These are phyloP conservation scores for rapeseed (Brassica napus) DNA, from an alignment of 345 rosid genomes.

Conservation along the genomic window Da-Ae NC_063447.1:41155001-41155500, in stretches of 20 bases:
- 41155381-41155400: conserved; percentile 47
- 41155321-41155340: conserved; percentile 44
- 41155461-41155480: conserved; percentile 36
- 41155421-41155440: conserved; percentile 37
- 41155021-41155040: conserved; percentile 78
- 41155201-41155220: conserved; percentile 3
- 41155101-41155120: background rate
- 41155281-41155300: conserved; percentile 61
- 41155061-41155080: background rate
- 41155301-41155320: conserved; percentile 53
- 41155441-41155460: conserved; percentile 39
- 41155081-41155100: background rate
- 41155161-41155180: background rate
- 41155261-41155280: conserved; percentile 69
- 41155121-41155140: background rate
- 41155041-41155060: conserved; percentile 16
- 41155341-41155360: conserved; percentile 40
- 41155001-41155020: conserved; percentile 63
- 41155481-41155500: conserved; percentile 35
- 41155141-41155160: background rate
- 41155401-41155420: conserved; percentile 39
- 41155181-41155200: background rate
- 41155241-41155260: conserved; percentile 74
- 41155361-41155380: conserved; percentile 41
- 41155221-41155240: conserved; percentile 46